phyloP scores from a whole-genome alignment of 345 rosid species.

The Gynandropsis gynandra region DNA sequence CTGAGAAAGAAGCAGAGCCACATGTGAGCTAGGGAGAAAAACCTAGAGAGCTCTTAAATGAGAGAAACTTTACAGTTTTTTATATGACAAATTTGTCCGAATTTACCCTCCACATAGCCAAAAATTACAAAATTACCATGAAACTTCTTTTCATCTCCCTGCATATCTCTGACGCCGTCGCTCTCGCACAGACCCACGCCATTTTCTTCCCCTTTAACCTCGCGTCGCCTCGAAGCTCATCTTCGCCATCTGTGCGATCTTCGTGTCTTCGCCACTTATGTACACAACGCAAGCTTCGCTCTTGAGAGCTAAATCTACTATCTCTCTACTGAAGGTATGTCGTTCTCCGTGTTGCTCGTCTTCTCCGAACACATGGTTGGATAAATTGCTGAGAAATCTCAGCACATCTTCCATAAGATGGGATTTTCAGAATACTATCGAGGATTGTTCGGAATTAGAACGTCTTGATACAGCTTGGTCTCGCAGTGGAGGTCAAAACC shows the following conservation, averaged over 20 bases:
- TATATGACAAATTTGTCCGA: conserved; percentile 10
- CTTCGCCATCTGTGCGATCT: no score
- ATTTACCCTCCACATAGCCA: conserved; percentile 16
- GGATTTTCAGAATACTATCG: conserved; percentile 28
- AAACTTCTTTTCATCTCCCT: neutral
- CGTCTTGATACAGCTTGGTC: neutral
- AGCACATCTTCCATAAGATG: conserved; percentile 47
- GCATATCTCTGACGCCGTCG: no score
- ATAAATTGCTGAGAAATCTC: conserved; percentile 23
- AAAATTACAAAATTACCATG: conserved; percentile 24
- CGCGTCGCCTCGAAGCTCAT: no score
- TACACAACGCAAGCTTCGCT: conserved; percentile 30
- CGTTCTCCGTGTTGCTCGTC: conserved; percentile 23
- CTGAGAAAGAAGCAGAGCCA: conserved; percentile 24
- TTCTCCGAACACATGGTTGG: conserved; percentile 19
- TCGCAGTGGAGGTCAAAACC: conserved; percentile 11
- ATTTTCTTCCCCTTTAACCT: no score
- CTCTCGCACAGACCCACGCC: no score
- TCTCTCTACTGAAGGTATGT: conserved; percentile 30
- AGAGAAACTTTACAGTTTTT: conserved; percentile 7
- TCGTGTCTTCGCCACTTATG: conserved; percentile 27
- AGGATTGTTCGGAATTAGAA: conserved; percentile 17
- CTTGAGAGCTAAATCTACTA: conserved; percentile 24
- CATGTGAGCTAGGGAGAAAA: conserved; percentile 11
- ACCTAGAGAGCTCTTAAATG: conserved; percentile 29